phyloP scores from a whole-genome alignment of 208 protist species.

The Phytomonas francai region DNA sequence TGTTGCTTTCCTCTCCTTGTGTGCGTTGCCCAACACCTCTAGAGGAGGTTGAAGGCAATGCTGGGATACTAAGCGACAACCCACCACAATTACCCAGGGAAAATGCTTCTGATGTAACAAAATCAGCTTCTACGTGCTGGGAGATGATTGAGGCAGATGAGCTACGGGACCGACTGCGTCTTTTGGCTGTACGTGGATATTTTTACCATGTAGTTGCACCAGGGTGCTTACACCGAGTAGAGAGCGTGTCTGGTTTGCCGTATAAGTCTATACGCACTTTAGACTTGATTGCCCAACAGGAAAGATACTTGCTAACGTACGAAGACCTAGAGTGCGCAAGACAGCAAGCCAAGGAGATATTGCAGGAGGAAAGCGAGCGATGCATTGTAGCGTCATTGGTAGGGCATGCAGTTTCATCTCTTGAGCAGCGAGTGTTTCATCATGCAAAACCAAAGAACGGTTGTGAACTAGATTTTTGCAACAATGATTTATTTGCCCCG shows the following conservation, averaged over 20 bases:
- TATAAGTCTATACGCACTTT: slow-evolving; percentile 41
- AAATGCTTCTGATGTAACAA: neutral
- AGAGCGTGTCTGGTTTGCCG: slow-evolving; percentile 51
- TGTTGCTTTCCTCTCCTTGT: neutral
- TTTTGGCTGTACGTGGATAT: slow-evolving; percentile 28
- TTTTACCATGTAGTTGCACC: slow-evolving; percentile 53
- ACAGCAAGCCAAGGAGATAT: slow-evolving; percentile 31
- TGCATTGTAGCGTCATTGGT: slow-evolving; percentile 55
- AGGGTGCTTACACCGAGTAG: slow-evolving; percentile 51
- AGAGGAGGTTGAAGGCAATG: neutral
- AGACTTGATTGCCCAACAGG: slow-evolving; percentile 18
- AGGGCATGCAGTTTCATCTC: slow-evolving; percentile 30
- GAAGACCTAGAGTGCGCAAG: slow-evolving; percentile 30
- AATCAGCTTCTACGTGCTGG: neutral
- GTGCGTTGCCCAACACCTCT: neutral
- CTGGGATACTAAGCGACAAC: neutral
- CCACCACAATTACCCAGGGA: neutral
- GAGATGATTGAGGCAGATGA: slow-evolving; percentile 23
- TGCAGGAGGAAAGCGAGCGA: slow-evolving; percentile 37
- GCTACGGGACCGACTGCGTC: slow-evolving; percentile 34
- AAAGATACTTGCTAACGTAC: slow-evolving; percentile 23
- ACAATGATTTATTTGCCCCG: neutral
- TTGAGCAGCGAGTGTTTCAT: slow-evolving; percentile 23
- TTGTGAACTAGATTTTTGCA: neutral
- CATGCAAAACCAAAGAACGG: neutral